phyloP scores from a whole-genome alignment of 73 alveolate species.

The Diophrys sp. region DNA sequence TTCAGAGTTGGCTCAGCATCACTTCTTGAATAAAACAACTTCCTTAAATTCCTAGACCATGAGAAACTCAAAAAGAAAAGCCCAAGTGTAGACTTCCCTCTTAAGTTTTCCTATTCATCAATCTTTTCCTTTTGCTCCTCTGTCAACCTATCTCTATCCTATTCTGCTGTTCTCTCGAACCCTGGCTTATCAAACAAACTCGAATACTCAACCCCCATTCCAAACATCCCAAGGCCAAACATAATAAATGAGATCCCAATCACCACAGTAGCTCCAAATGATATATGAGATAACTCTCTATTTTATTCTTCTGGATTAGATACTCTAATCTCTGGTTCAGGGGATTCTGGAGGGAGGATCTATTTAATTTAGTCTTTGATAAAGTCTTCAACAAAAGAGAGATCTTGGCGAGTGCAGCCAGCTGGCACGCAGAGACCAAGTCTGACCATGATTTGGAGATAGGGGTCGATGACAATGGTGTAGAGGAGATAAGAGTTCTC shows the following conservation, averaged over 20 bases:
- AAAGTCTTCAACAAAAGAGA: not conserved
- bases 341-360: not conserved
- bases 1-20: not conserved
- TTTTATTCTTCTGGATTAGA: not conserved
- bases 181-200: not conserved
- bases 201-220: constrained; percentile 15
- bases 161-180: too few species aligned
- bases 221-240: not conserved
- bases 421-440: constrained; percentile 6
- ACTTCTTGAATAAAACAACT: constrained; percentile 2
- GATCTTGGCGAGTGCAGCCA: not conserved
- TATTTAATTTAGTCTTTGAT: not conserved
- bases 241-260: not conserved
- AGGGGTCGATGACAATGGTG: not conserved
- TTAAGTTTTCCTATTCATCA: too few species aligned
- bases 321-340: not conserved
- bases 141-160: too few species aligned
- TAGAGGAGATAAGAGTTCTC: not conserved
- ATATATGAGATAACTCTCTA: not conserved
- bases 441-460: not conserved
- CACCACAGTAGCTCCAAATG: not conserved
- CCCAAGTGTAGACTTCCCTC: constrained; percentile 21
- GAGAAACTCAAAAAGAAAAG: constrained; percentile 6
- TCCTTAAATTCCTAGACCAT: constrained; percentile 11
- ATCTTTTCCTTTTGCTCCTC: too few species aligned